Conservation (phyloP, 352 stramenopile species). For the Globisporangium nodosum region DNA sequence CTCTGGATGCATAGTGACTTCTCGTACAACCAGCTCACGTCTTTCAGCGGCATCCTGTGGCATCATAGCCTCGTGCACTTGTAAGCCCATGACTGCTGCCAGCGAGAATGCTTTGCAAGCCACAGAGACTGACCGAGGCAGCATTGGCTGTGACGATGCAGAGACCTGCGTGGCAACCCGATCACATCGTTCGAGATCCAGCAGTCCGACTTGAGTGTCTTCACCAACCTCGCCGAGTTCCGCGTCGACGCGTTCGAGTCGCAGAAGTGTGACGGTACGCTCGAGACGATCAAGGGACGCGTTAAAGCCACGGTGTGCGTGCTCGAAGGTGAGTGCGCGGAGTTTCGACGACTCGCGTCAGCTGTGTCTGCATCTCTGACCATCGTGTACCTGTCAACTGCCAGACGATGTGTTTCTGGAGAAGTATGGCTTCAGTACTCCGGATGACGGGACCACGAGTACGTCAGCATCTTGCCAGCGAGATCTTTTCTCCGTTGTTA, state of each 20-base stretch:
- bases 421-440: constrained; percentile 1
- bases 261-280: neutral
- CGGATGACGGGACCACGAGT: neutral
- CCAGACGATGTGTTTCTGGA: neutral
- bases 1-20: constrained; percentile 12
- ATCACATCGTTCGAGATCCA: constrained; percentile 20
- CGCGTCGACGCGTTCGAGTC: constrained; percentile 7
- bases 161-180: constrained; percentile 17
- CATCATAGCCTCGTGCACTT: constrained; percentile 11
- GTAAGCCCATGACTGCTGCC: neutral
- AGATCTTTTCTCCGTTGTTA: neutral
- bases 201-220: constrained; percentile 7
- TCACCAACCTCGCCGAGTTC: constrained; percentile 8
- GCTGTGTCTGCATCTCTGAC: neutral
- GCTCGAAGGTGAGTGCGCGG: constrained; percentile 6
- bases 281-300: neutral
- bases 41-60: constrained; percentile 16
- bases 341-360: neutral
- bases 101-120: neutral
- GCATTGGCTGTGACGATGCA: neutral
- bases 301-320: constrained; percentile 3
- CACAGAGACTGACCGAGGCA: neutral
- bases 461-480: neutral
- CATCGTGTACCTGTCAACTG: neutral
- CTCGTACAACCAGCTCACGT: constrained; percentile 15